A percentile compares a stretch with the other conserved stretches of the same genome.
Conservation (phyloP, 2,329 filamentous ascomycete genomes). For the Sarocladium brachiariae region DNA sequence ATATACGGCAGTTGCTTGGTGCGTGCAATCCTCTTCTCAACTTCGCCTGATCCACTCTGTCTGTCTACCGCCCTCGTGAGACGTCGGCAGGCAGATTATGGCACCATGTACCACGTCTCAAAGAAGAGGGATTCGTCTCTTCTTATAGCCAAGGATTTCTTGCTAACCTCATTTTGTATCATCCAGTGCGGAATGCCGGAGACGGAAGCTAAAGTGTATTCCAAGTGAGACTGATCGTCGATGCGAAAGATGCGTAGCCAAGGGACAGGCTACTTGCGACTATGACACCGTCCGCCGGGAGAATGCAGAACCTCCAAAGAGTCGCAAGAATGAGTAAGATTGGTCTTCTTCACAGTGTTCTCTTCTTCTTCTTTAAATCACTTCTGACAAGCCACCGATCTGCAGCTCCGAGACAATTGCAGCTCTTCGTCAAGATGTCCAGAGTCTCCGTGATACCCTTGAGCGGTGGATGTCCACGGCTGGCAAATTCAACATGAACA, state of each 20-base stretch:
- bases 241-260: constrained; percentile 24
- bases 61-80: too few species aligned
- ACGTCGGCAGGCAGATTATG: too few species aligned
- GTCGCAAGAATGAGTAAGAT: background rate
- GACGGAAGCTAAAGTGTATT: constrained; percentile 33
- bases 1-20: constrained; percentile 32
- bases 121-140: too few species aligned
- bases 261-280: background rate
- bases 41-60: too few species aligned
- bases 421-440: background rate
- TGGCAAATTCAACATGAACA: too few species aligned
- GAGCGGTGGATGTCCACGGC: background rate
- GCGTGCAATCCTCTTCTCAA: constrained; percentile 8
- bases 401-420: background rate
- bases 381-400: background rate
- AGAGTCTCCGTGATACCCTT: background rate
- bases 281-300: background rate
- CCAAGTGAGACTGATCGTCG: constrained; percentile 16
- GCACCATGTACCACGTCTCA: too few species aligned
- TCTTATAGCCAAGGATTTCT: too few species aligned
- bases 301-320: background rate
- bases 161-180: background rate
- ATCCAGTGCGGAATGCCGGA: constrained; percentile 31
- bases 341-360: background rate
- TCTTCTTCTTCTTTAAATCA: background rate